Base-by-base conservation (phyloP, 306 rosid genomes). In the Quercus dentata region DNA sequence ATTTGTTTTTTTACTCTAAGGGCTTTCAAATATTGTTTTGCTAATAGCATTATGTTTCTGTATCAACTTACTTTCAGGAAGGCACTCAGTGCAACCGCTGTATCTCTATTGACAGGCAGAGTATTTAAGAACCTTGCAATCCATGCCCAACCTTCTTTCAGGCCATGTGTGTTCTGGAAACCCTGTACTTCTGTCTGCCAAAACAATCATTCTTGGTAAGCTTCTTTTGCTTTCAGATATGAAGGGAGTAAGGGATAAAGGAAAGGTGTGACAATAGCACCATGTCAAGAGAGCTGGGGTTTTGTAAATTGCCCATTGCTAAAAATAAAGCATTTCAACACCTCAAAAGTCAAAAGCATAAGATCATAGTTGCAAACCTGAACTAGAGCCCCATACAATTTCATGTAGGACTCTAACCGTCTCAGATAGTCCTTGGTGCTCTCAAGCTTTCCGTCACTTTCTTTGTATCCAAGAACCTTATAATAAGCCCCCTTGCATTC, bases 141-240 rank as follows among this genome's bases (percentile, higher is more conserved):
- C 99, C 97, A 95, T 71, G 93, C 89, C 96, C 99, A 95, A 74
- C 97, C 99, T 83, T 91, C 90, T 85, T 79, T 78, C 83, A 92
- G 86, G 79, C 98, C 99, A 70, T 92, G 97, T 38, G 63, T 25
- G 71, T 94, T 94, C 59, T 75, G 90, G 76, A 80, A 49, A 35
- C 88, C 81, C 11, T 79, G 46, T 64, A 85, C 80, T 85, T 91
- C 97, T 14, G 96, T 91, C 99, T 95, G 84, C 76, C 63, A 51
- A 85, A 85, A 41, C 19, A 79, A 83, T 73, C 69, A 62, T 5
- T 56, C 71, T 46, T 13, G 46, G 75, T 51, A 51, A 84, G 78
- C 61, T 69, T 65, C 46, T 76, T 62, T 71, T 49, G 27, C 38
- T 41, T 25, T 30, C 21, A 28, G 0, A 61, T 41, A 75, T 15